Conservation (phyloP, 371 early-diverging fungal species). For the Rhizopus stolonifer region DNA sequence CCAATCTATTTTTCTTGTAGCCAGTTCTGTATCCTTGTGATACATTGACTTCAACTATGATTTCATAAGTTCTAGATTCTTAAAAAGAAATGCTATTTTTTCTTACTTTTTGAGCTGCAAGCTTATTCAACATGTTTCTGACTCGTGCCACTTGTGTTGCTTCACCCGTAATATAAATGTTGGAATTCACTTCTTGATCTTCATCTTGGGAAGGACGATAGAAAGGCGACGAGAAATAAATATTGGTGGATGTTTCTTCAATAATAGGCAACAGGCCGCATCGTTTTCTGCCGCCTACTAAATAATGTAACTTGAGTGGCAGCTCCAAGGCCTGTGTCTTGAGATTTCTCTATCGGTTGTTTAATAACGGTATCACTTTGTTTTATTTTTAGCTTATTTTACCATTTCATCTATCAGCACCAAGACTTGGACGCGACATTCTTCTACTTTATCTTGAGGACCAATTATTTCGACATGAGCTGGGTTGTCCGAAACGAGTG, state of each 20-base stretch:
- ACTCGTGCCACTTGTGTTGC: conserved; percentile 27
- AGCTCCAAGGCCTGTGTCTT: conserved; percentile 24
- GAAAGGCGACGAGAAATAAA: conserved; percentile 68
- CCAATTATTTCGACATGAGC: conserved; percentile 36
- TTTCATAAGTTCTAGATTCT: neutral
- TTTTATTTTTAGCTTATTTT: conserved; percentile 9
- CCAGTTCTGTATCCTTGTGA: conserved; percentile 43
- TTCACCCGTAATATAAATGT: conserved; percentile 41
- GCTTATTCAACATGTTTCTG: conserved; percentile 32
- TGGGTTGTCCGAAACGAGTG: conserved; percentile 37
- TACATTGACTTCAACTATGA: conserved; percentile 43
- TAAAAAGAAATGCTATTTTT: neutral
- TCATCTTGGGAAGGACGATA: conserved; percentile 5
- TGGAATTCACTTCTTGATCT: conserved; percentile 5
- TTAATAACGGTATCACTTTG: conserved; percentile 11
- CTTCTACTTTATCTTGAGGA: conserved; percentile 36
- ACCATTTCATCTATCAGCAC: conserved; percentile 47
- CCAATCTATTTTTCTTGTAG: conserved; percentile 79
- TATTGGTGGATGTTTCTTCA: conserved; percentile 62
- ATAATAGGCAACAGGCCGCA: conserved; percentile 61
- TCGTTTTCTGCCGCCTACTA: conserved; percentile 66
- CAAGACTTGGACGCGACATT: conserved; percentile 42
- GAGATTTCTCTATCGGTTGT: neutral
- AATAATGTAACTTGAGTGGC: conserved; percentile 46
- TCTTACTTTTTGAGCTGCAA: conserved; percentile 37